These are phyloP conservation scores for Pseudogymnoascus sp. DNA, from an alignment of 2,329 filamentous ascomycete genomes.

Conservation along the genomic window DNA sequence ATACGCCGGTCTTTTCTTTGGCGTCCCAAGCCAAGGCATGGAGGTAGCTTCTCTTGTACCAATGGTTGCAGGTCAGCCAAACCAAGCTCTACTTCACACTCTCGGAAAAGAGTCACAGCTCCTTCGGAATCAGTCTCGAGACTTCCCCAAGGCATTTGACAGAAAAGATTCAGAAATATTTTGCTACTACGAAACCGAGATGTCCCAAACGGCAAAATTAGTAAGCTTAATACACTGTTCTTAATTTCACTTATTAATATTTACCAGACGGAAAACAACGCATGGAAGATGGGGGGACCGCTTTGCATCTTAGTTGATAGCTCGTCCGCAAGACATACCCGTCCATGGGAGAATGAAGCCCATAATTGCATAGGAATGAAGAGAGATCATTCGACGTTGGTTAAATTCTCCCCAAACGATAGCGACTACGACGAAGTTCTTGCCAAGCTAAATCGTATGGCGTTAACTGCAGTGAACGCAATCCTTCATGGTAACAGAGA, in stretches of 20 bases:
- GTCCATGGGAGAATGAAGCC: background rate
- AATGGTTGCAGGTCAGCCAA: constrained; percentile 13
- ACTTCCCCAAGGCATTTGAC: constrained; percentile 11
- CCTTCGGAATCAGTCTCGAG: constrained; percentile 1
- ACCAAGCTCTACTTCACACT: constrained; percentile 9
- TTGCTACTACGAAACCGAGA: constrained; percentile 14
- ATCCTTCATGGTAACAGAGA: background rate
- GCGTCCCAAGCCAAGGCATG: constrained; percentile 15
- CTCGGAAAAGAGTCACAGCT: constrained; percentile 10
- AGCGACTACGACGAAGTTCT: constrained; percentile 6
- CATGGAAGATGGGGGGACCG: constrained; percentile 7
- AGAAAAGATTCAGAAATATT: constrained; percentile 10
- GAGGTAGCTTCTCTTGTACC: constrained; percentile 12
- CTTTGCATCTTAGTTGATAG: background rate
- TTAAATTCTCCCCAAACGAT: constrained; percentile 9
- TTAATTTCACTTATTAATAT: background rate
- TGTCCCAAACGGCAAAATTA: constrained; percentile 12
- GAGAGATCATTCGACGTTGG: constrained; percentile 9
- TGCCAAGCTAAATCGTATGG: background rate
- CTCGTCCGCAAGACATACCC: constrained; percentile 1
- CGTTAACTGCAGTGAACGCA: background rate
- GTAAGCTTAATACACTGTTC: background rate
- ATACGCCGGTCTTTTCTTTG: constrained; percentile 14
- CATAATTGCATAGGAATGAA: constrained; percentile 3
- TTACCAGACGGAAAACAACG: background rate